Evolutionary conservation across 768 basidiomycete genomes (phyloP).

Genomic region (Leccinum rimulosum): DNA sequence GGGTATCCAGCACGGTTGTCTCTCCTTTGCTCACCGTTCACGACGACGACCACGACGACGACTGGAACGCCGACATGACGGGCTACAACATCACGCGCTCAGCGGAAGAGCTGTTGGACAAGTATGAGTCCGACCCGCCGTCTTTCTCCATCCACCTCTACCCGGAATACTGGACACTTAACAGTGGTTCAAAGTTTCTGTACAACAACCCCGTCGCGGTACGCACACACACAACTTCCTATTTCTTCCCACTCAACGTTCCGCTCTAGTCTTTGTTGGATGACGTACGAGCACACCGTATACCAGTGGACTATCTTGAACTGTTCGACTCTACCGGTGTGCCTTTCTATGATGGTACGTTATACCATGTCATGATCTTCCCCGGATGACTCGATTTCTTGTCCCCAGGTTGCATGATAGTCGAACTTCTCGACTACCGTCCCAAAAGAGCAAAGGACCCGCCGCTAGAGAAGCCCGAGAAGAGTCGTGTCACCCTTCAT

Average conservation of each 20-base stretch:
- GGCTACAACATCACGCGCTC: conserved; percentile 73
- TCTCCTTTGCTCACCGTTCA: not conserved
- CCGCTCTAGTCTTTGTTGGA: conserved; percentile 66
- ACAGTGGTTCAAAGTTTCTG: conserved; percentile 76
- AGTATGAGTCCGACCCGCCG: conserved; percentile 53
- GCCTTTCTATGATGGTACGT: conserved; percentile 81
- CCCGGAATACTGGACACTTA: conserved; percentile 79
- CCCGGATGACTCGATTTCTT: conserved; percentile 1
- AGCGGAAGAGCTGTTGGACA: conserved; percentile 55
- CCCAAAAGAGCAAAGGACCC: conserved; percentile 56
- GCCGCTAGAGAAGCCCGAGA: conserved; percentile 55
- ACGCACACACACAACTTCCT: conserved; percentile 11
- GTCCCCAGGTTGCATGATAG: conserved; percentile 73
- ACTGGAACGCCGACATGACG: conserved; percentile 46
- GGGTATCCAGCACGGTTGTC: not conserved
- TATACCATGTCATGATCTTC: not conserved
- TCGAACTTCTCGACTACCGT: conserved; percentile 78
- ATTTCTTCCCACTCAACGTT: conserved; percentile 5
- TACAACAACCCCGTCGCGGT: conserved; percentile 78
- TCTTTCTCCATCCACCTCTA: conserved; percentile 80
- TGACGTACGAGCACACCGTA: conserved; percentile 77
- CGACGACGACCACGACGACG: conserved; percentile 9
- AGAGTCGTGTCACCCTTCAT: conserved; percentile 71
- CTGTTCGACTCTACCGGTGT: conserved; percentile 70
- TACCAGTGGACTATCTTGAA: conserved; percentile 84